Percentiles rank a stretch among this genome's conserved stretches.
These are phyloP conservation scores for Termitomyces sp. DNA, from an alignment of 768 basidiomycete genomes.

Conservation along the genomic window DNA sequence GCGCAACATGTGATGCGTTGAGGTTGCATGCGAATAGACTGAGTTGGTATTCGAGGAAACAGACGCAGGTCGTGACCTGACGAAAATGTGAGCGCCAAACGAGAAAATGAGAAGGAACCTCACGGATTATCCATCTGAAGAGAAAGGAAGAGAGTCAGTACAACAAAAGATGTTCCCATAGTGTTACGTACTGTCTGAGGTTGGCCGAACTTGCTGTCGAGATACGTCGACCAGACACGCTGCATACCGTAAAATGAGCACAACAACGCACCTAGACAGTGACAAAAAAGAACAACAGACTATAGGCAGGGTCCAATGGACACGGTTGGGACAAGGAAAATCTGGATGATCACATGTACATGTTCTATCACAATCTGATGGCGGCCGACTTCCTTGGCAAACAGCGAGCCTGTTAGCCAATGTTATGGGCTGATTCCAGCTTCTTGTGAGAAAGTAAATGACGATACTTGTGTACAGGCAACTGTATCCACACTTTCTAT, in stretches of 20 bases:
- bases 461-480: no score
- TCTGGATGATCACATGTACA: no score
- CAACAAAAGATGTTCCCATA: slow-evolving; percentile 9
- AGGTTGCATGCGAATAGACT: slow-evolving; percentile 37
- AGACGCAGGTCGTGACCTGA: slow-evolving; percentile 30
- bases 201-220: slow-evolving; percentile 20
- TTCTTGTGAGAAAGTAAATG: no score
- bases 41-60: slow-evolving; percentile 30
- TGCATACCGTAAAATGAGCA: slow-evolving; percentile 27
- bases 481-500: no score
- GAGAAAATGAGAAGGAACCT: background rate
- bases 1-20: slow-evolving; percentile 43
- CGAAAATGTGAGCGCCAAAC: slow-evolving; percentile 16
- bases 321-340: no score
- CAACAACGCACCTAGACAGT: background rate
- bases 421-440: no score
- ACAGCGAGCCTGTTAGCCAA: no score
- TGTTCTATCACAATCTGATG: no score
- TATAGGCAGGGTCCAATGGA: background rate
- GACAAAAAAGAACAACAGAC: background rate
- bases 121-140: slow-evolving; percentile 15
- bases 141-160: slow-evolving; percentile 1
- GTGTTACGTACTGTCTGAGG: slow-evolving; percentile 15
- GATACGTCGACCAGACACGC: slow-evolving; percentile 49
- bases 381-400: no score